Evolutionary conservation across 495 filamentous ascomycete species (phyloP), one percentile per base, ranked within the genome.

Genomic region (Neurospora pannonica): DNA sequence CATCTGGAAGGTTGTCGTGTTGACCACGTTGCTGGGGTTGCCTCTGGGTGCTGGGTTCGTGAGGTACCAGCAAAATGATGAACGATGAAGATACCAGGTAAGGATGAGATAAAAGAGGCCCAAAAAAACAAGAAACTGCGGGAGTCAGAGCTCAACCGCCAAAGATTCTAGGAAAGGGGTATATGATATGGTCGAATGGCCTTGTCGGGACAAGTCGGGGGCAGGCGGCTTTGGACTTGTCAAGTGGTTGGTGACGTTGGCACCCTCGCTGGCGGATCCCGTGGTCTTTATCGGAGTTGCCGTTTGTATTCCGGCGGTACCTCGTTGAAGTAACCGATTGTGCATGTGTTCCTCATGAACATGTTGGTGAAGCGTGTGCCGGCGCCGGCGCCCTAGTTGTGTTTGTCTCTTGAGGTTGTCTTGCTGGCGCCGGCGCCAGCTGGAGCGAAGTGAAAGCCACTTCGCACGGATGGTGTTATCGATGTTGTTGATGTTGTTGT

Each of bases 151-250:
- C 42, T 46, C 42, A n/a, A n/a, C 42, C 42, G 19, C 19, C 7
- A 46, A 46, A 40, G 39, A 38, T 17, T 40, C 39, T 40, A 17
- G 15, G 39, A 40, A 40, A 40, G 13, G 39, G 15, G 39, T 40
- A 40, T 40, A 40, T 40, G 15, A 17, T 40, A 6, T 40, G 3
- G 8, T 10, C 19, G 42, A 10, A 76, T 79, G 38, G 78, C 78
- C 71, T 75, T 77, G 67, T 79, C 76, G 4, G 78, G 81, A 76
- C 79, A 82, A 6, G 75, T 70, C 8, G 79, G 71, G 34, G 76
- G 38, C 38, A 38, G 38, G 10, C 5, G n/a, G n/a, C n/a, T n/a
- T n/a, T n/a, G n/a, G n/a, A n/a, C n/a, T n/a, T n/a, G 7, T 43
- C 6, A 19, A 19, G 42, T 43, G 19, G 19, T 43, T 43, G 17